Evolutionary conservation across 768 basidiomycete species (phyloP), one percentile per base, ranked within the genome.

Genomic region (Lactifluus echinatus): DNA sequence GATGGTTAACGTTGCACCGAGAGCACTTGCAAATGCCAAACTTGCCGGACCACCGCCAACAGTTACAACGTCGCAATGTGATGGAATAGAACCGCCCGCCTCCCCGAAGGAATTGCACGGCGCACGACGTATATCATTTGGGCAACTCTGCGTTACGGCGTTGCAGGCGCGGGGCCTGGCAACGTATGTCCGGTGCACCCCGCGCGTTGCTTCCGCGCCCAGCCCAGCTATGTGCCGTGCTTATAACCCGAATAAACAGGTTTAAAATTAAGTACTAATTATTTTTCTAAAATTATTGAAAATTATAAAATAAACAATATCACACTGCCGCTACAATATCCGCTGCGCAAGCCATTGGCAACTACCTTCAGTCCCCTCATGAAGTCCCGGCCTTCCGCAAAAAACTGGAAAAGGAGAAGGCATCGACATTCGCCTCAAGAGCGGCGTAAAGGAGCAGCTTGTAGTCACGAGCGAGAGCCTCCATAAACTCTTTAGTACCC

Each of bases 361-460:
- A 95, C 73, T 87, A 92, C 66, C 79, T 96, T 8, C 92, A 94
- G 65, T 89, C 89, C 21, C 93, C 93, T 1, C 92, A 95, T 65
- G 94, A 96, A 71, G 81, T 97, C 33, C 78, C 82, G 1, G 82
- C 91, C 0, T 92, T 91, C 67, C 82, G 92, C 61, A 95, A 94
- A 76, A 94, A 94, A 66, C 79, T 97, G 43, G 87, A 93, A 71
- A 97, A 97, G 71, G 95, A 98, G 72, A 95, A 96, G 72, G 84
- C 92, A 0, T 98, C 59, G 91, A 96, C 67, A 84, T 87, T 3
- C 81, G 93, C 66, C 82, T 98, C 46, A 88, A 93, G 67, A 86
- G 80, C 54, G 91, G 93, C 10, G 93, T 95, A 63, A 92, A 89
- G 70, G 90, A 94, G 59, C 95, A 98, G 68, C 77, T 99, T 19